phyloP scores from a whole-genome alignment of 1,284 basidiomycete genomes.

The Tilletia setariae region DNA sequence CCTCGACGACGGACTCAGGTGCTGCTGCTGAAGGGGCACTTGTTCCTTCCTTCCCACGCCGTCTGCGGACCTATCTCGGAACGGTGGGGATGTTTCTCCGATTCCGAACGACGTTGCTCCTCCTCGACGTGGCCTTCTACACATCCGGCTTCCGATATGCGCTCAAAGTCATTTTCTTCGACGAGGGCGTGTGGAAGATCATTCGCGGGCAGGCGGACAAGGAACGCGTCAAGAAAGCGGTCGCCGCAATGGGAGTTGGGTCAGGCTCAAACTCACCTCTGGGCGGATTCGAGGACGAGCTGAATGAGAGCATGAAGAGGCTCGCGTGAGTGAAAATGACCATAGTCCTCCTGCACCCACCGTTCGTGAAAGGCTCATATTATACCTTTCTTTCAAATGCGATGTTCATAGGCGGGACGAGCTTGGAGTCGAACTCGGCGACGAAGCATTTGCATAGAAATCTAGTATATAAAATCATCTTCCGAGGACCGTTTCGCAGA shows the following conservation, averaged over 20 bases:
- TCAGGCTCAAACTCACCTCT: background rate
- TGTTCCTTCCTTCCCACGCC: slow-evolving; percentile 7
- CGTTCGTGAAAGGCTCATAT: no score
- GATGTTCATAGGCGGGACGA: slow-evolving; percentile 26
- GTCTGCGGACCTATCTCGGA: slow-evolving; percentile 3
- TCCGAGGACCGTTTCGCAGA: no score
- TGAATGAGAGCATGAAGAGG: slow-evolving; percentile 42
- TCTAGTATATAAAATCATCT: background rate
- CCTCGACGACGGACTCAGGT: background rate
- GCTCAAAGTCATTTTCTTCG: slow-evolving; percentile 26
- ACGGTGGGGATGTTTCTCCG: slow-evolving; percentile 26
- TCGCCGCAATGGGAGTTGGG: background rate
- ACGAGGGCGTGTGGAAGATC: slow-evolving; percentile 21
- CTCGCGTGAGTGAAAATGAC: slow-evolving; percentile 24
- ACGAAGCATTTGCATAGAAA: slow-evolving; percentile 31
- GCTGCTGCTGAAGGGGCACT: background rate
- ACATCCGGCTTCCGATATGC: slow-evolving; percentile 30
- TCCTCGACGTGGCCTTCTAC: slow-evolving; percentile 38
- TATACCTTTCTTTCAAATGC: background rate
- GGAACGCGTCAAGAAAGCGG: slow-evolving; percentile 22
- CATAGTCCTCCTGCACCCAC: no score
- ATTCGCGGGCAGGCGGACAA: slow-evolving; percentile 20
- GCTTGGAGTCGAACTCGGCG: slow-evolving; percentile 43
- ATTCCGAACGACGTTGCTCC: slow-evolving; percentile 37
- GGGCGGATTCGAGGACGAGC: slow-evolving; percentile 45